Evolutionary conservation across 495 filamentous ascomycete species (phyloP).

Genomic region (Trichoderma reesei): DNA sequence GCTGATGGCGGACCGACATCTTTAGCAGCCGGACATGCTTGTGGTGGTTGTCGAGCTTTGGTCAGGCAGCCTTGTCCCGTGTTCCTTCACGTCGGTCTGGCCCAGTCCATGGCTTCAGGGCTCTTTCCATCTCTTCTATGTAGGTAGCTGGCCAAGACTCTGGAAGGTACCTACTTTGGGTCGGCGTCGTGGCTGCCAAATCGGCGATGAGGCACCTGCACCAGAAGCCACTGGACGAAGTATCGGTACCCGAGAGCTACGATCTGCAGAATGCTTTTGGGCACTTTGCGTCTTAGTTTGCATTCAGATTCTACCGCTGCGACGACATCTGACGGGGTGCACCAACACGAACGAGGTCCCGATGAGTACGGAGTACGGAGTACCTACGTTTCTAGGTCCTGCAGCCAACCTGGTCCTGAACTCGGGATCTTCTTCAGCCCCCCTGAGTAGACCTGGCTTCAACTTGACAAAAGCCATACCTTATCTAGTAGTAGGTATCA

Average conservation of each 20-base stretch:
- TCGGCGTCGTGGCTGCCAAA: not conserved
- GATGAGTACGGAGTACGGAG: too few relatives aligned
- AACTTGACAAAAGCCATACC: too few relatives aligned
- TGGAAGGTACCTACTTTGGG: not conserved
- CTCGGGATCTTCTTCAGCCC: too few relatives aligned
- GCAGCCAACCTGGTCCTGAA: too few relatives aligned
- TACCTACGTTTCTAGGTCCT: too few relatives aligned
- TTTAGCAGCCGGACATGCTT: not conserved
- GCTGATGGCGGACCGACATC: not conserved
- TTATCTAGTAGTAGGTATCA: too few relatives aligned
- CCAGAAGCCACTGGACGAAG: not conserved
- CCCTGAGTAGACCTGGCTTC: too few relatives aligned
- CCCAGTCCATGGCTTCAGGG: not conserved
- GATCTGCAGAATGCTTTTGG: not conserved
- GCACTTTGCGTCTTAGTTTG: not conserved
- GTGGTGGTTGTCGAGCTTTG: not conserved
- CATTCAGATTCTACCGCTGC: not conserved
- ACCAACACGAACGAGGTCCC: too few relatives aligned
- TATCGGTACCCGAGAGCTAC: not conserved
- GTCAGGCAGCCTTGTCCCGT: not conserved
- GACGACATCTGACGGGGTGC: not conserved
- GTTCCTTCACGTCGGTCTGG: not conserved
- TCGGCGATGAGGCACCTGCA: not conserved
- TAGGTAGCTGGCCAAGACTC: not conserved
- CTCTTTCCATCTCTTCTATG: not conserved